Evolutionary conservation across 164 flowering plant genomes (phyloP).

Genomic region (Vitis labrusca): DNA sequence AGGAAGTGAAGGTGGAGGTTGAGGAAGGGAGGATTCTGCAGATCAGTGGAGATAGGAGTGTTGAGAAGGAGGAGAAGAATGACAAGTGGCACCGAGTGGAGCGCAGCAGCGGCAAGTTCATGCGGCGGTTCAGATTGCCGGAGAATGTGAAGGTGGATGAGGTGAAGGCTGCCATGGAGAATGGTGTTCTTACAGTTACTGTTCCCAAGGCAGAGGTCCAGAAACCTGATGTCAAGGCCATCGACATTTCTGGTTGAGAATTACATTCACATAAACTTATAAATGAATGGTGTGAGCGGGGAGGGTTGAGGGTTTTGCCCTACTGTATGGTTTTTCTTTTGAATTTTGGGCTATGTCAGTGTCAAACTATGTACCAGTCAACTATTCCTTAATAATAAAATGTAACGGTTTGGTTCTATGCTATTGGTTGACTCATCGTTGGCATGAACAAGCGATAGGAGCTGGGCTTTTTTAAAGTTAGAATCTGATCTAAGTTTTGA

Average conservation of each 20-base stretch:
- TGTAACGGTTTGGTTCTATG: no score
- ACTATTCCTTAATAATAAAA: no score
- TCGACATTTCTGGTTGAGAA: conserved; percentile 9
- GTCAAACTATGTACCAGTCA: no score
- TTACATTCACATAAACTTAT: no score
- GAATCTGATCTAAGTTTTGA: no score
- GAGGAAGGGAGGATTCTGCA: conserved; percentile 10
- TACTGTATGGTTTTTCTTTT: no score
- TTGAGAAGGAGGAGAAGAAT: conserved; percentile 13
- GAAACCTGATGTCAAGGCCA: conserved; percentile 11
- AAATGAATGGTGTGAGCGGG: no score
- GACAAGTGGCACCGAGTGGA: conserved; percentile 13
- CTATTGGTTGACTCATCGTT: no score
- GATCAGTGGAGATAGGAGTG: conserved; percentile 12
- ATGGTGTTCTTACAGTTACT: conserved; percentile 11
- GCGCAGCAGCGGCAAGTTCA: conserved; percentile 14
- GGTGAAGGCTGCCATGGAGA: conserved; percentile 6
- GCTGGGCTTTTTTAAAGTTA: no score
- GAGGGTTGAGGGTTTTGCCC: no score
- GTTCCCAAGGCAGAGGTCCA: conserved; percentile 2
- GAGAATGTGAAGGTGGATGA: conserved; percentile 7
- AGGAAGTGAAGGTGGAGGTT: conserved; percentile 12
- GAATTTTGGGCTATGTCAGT: no score
- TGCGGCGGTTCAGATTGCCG: conserved; percentile 12
- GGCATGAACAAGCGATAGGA: no score